These are phyloP conservation scores for Sphagnum contortum DNA, from an alignment of 225 moss, liverwort and hornwort species.

Conservation along the genomic window DNA sequence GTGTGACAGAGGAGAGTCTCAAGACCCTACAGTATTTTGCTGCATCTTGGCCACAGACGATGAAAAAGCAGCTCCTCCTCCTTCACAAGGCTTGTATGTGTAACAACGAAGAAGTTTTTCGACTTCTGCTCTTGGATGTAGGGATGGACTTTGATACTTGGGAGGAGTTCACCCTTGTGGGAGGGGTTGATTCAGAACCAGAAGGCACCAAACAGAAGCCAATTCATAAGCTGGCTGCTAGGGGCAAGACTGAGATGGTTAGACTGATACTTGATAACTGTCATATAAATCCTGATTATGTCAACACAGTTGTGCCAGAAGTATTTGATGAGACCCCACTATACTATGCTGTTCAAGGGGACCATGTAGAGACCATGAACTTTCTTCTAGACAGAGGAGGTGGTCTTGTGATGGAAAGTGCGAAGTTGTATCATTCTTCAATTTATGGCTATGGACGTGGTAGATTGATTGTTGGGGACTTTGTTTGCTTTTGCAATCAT, in stretches of 20 bases:
- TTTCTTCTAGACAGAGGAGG: slow-evolving; percentile 6
- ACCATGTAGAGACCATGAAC: slow-evolving; percentile 1
- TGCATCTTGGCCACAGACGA: neutral
- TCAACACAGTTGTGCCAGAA: slow-evolving; percentile 1
- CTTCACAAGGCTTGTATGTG: slow-evolving; percentile 2
- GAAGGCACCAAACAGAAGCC: neutral
- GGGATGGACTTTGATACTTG: slow-evolving; percentile 4
- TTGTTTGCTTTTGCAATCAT: neutral
- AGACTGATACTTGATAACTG: slow-evolving; percentile 1
- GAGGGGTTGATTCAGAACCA: neutral
- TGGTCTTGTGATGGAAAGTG: neutral
- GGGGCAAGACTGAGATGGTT: slow-evolving; percentile 6
- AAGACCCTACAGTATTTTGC: slow-evolving; percentile 1
- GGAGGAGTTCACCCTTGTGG: neutral
- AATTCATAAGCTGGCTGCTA: slow-evolving; percentile 3
- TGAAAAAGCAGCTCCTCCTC: slow-evolving; percentile 1
- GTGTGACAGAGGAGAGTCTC: slow-evolving; percentile 4
- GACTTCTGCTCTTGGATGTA: slow-evolving; percentile 5
- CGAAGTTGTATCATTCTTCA: neutral
- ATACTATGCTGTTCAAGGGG: slow-evolving; percentile 2
- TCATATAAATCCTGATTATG: neutral
- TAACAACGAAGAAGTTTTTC: slow-evolving; percentile 3
- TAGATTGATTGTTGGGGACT: neutral
- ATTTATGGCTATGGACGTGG: neutral
- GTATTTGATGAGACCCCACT: slow-evolving; percentile 1